Conservation (phyloP, 192 early-diverging fungal genomes). For the Geranomyces michiganensis region DNA sequence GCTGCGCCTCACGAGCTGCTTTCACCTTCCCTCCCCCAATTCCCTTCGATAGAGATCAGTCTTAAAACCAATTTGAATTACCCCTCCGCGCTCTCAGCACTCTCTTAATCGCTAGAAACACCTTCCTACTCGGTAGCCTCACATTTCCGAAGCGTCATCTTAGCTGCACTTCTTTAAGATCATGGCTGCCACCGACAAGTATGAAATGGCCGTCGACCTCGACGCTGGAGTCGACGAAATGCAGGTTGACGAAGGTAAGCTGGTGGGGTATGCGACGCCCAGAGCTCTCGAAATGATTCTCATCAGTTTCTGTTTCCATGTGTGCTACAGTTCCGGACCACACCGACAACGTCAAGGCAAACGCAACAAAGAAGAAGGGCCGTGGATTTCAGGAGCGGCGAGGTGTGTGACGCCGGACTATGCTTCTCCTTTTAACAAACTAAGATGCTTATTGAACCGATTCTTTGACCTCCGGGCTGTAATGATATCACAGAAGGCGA, state of each 20-base stretch:
- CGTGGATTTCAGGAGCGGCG: constrained; percentile 47
- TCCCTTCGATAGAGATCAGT: background rate
- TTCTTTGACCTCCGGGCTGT: no score
- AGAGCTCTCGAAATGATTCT: background rate
- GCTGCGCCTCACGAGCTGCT: background rate
- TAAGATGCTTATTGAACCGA: no score
- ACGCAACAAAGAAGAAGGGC: constrained; percentile 46
- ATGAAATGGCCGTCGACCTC: constrained; percentile 47
- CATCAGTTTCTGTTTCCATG: background rate
- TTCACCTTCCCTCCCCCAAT: background rate
- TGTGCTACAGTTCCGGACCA: constrained; percentile 19
- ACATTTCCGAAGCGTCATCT: background rate
- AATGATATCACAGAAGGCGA: no score
- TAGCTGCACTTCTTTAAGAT: background rate
- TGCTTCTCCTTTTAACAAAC: no score
- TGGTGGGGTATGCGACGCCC: background rate
- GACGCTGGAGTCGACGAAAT: constrained; percentile 50
- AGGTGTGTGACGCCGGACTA: constrained; percentile 12
- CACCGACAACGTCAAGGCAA: constrained; percentile 29
- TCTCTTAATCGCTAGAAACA: background rate
- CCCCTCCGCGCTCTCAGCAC: background rate
- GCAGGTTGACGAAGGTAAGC: constrained; percentile 36
- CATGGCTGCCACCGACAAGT: constrained; percentile 36
- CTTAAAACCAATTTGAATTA: background rate
- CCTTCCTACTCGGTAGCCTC: background rate